Evolutionary conservation across 179 eudicot species (phyloP).

Genomic region (Beta corolliflora): DNA sequence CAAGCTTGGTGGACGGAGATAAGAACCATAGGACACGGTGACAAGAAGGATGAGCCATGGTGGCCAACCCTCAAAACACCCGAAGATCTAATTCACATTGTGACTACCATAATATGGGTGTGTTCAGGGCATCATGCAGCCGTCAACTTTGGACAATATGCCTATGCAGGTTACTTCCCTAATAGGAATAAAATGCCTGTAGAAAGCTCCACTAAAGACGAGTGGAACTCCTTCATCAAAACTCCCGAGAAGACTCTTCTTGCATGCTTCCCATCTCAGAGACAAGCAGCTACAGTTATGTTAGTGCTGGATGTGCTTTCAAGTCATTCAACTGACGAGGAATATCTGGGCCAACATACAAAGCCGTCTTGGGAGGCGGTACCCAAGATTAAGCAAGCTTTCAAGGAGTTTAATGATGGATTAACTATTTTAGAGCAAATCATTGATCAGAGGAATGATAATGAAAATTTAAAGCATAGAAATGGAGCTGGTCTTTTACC

Average conservation of each 20-base stretch:
- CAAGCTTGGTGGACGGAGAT: conserved; percentile 82
- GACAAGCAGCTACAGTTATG: conserved; percentile 61
- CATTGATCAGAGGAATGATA: conserved; percentile 54
- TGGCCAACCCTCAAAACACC: conserved; percentile 67
- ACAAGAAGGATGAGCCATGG: conserved; percentile 73
- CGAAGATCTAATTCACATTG: conserved; percentile 47
- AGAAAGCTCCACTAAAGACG: conserved; percentile 30
- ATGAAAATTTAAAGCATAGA: conserved; percentile 44
- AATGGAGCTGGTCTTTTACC: conserved; percentile 71
- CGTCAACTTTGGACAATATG: conserved; percentile 75
- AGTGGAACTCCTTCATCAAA: conserved; percentile 34
- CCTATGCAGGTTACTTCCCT: conserved; percentile 67
- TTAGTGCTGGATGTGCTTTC: conserved; percentile 60
- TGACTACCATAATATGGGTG: conserved; percentile 72
- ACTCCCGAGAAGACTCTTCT: conserved; percentile 47
- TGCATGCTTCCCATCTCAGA: conserved; percentile 49
- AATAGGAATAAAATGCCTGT: conserved; percentile 63
- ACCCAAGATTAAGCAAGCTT: conserved; percentile 47
- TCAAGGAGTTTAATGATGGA: conserved; percentile 45
- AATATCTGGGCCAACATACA: conserved; percentile 51
- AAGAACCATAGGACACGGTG: conserved; percentile 58
- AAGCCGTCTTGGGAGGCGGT: conserved; percentile 52
- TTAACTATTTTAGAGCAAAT: conserved; percentile 56
- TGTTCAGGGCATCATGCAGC: conserved; percentile 79
- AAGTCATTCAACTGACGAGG: conserved; percentile 66